Conservation (phyloP, 139 green algal species). For the Chlorella sp. region DNA sequence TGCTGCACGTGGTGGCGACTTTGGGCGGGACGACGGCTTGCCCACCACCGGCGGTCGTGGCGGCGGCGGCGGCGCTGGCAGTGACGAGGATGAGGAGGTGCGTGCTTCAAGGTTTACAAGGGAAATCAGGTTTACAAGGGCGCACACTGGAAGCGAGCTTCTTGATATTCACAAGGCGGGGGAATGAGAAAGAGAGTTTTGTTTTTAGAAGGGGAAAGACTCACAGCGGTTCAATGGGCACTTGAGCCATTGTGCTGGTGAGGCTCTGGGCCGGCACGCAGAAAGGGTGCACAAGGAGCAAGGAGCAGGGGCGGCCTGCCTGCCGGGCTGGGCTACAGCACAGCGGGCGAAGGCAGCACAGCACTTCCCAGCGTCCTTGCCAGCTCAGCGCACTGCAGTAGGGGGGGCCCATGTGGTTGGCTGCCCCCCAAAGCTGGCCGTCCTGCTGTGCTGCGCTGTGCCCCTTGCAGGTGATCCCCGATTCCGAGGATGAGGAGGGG, state of each 20-base stretch:
- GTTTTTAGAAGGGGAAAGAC: no score
- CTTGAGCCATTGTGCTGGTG: neutral
- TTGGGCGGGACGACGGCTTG: neutral
- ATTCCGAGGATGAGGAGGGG: neutral
- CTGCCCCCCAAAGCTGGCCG: neutral
- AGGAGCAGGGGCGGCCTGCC: no score
- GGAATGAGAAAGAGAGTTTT: no score
- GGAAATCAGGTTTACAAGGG: neutral
- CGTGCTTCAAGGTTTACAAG: neutral
- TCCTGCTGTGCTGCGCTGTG: neutral
- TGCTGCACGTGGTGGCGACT: neutral
- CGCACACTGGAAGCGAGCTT: no score
- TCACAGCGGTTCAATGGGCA: neutral
- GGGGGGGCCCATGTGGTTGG: no score
- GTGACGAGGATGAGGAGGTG: neutral
- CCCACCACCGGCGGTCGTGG: neutral
- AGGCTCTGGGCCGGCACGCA: neutral
- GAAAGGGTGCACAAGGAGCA: neutral
- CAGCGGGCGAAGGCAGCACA: neutral
- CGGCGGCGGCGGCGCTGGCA: neutral
- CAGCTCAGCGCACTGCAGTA: no score
- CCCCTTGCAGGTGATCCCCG: neutral
- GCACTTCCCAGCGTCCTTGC: neutral
- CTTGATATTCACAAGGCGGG: no score
- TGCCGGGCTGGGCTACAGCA: neutral